Base-by-base conservation (phyloP, 2,329 filamentous ascomycete genomes). In the Rutstroemia sp. region DNA sequence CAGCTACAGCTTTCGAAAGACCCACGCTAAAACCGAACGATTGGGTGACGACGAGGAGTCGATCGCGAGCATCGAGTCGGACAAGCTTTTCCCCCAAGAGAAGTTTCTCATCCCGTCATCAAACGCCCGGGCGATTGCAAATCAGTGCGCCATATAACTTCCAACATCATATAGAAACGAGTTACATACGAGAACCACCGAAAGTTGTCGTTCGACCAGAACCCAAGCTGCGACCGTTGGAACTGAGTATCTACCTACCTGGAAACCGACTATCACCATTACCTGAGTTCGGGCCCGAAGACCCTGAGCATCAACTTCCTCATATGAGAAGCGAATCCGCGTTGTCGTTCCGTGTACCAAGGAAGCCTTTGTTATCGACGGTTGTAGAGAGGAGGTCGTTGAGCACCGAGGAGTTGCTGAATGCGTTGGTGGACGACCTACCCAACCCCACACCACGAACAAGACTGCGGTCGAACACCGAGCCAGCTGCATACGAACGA, bases 231-330 rank as follows among this genome's bases (percentile, higher is more conserved):
- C 75, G 76, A 40, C 80, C 80, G 2, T 73, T 84, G 27, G 76
- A 85, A 68, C 69, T 84, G 58, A 80, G 76, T 68, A 78, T 84
- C 54, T 76, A 79, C 60, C 64, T 70, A 59, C 70, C 73, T 12
- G 66, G 75, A 49, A 73, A 74, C 49, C 71, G 70, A 52, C 70
- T 82, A 16, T 84, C 82, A n/a, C 78, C 82, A 0, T 73, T 84
- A 36, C 75, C 81, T 44, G 73, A 78, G 51, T 76, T 84, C 61
- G 73, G 76, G 44, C 65, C 50, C 10, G 47, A 58, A 12, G 66
- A 66, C 16, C 59, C 63, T 40, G 16, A 58, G 46, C 60, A 9
- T 60, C 40, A 19, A 36, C 60, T 30, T 51, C 52, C n/a, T 16
- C 65, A 68, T 51, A 58, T 64, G 21, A 64, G 66, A 48, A 68